These are phyloP conservation scores for Leishmania arabica DNA, from an alignment of 208 protist species.

Conservation along the genomic window DNA sequence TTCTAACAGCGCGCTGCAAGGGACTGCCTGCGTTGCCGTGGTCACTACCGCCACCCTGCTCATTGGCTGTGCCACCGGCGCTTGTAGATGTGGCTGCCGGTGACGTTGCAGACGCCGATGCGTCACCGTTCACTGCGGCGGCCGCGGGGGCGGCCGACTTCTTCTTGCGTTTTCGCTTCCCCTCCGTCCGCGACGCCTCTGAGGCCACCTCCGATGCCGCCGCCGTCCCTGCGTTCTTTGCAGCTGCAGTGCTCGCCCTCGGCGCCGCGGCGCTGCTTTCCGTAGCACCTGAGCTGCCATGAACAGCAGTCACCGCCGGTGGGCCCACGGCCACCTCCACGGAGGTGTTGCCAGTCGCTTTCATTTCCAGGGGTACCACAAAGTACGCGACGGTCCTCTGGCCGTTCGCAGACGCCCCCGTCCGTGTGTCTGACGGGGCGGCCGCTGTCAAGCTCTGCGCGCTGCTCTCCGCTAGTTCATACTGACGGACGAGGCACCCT, in stretches of 20 bases:
- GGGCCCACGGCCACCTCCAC: background rate
- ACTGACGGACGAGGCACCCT: slow-evolving; percentile 18
- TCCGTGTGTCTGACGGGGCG: background rate
- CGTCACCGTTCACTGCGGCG: slow-evolving; percentile 2
- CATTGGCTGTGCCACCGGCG: background rate
- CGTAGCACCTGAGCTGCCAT: background rate
- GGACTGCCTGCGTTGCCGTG: background rate
- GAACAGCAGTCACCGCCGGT: background rate
- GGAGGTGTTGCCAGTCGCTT: slow-evolving; percentile 7
- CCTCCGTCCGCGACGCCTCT: slow-evolving; percentile 1
- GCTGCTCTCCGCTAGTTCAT: background rate
- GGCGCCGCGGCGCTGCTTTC: background rate
- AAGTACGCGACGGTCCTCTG: slow-evolving; percentile 7
- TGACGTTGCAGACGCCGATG: background rate
- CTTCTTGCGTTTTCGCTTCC: slow-evolving; percentile 24
- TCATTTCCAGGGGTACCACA: slow-evolving; percentile 29
- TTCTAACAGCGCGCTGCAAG: slow-evolving; percentile 23
- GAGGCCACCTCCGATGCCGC: background rate
- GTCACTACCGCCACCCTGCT: background rate
- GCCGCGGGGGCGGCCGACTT: slow-evolving; percentile 3
- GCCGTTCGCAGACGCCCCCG: background rate
- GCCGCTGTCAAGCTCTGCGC: background rate
- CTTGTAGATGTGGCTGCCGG: background rate
- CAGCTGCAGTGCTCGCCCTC: background rate
- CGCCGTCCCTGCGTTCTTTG: background rate